These are phyloP conservation scores for Salix viminalis DNA, from an alignment of 345 rosid species.

Conservation along the genomic window DNA sequence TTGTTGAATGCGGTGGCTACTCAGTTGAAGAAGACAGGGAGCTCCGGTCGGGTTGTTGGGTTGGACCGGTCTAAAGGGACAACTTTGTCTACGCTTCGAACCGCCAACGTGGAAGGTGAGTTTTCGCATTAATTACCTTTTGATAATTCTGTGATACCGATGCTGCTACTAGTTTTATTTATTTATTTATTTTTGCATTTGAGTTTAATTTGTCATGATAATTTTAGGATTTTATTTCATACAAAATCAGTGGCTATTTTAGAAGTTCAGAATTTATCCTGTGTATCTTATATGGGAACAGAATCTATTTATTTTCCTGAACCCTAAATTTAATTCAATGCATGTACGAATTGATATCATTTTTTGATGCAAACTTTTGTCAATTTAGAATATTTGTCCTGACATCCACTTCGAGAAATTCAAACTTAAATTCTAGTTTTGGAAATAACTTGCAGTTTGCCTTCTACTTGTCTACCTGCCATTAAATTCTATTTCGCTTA, in stretches of 20 bases:
- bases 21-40: slow-evolving; percentile 88
- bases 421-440: neutral
- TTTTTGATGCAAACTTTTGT: neutral
- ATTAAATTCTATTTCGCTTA: neutral
- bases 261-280: neutral
- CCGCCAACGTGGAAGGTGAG: slow-evolving; percentile 82
- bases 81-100: slow-evolving; percentile 83
- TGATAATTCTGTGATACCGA: neutral
- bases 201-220: neutral
- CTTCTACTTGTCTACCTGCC: neutral
- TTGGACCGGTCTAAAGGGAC: slow-evolving; percentile 69
- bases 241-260: neutral
- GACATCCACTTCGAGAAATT: neutral
- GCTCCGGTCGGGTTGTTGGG: slow-evolving; percentile 94
- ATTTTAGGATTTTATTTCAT: neutral
- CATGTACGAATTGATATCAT: neutral
- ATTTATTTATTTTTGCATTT: neutral
- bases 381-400: neutral
- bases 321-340: too few species aligned
- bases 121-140: neutral
- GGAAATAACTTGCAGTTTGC: neutral
- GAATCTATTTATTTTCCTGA: neutral
- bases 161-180: neutral
- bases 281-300: neutral
- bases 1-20: slow-evolving; percentile 85